These are phyloP conservation scores for Solanum chacoense DNA, from an alignment of 305 asterid genomes.

Conservation along the genomic window DNA sequence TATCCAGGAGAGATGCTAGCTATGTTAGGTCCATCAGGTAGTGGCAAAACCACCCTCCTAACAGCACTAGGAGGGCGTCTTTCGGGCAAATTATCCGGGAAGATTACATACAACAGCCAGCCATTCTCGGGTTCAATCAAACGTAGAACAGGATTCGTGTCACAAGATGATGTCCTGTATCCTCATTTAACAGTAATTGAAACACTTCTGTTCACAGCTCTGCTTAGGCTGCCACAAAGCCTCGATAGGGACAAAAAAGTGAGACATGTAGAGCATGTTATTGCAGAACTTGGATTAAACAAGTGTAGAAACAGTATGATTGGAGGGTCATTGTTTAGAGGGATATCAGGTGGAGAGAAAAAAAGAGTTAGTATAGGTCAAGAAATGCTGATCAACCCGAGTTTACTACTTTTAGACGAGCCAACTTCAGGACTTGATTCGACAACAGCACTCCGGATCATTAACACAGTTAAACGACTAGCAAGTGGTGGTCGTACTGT, in stretches of 20 bases:
- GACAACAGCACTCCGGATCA: conserved; percentile 72
- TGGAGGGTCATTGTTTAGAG: conserved; percentile 77
- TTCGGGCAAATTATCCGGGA: conserved; percentile 62
- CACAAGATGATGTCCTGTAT: conserved; percentile 76
- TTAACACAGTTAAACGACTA: conserved; percentile 59
- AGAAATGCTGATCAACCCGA: conserved; percentile 91
- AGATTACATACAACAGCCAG: conserved; percentile 67
- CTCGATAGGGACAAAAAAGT: conserved; percentile 40
- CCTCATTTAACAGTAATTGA: conserved; percentile 84
- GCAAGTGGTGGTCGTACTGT: conserved; percentile 79
- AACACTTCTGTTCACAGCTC: conserved; percentile 77
- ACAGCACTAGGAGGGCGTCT: conserved; percentile 96
- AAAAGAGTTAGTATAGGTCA: conserved; percentile 96
- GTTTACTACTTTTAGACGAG: conserved; percentile 75
- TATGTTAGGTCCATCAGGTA: conserved; percentile 95
- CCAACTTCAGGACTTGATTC: conserved; percentile 97
- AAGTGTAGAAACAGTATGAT: conserved; percentile 68
- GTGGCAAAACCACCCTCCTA: conserved; percentile 94
- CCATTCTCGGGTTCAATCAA: conserved; percentile 74
- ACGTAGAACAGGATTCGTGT: conserved; percentile 74
- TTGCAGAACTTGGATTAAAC: conserved; percentile 53
- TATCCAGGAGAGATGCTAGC: conserved; percentile 93
- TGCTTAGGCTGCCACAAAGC: conserved; percentile 60
- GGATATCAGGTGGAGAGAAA: conserved; percentile 94
- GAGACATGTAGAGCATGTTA: conserved; percentile 62